Evolutionary conservation across 2,329 filamentous ascomycete species (phyloP), one percentile per base, ranked within the genome.

Genomic region (Trichoderma endophyticum): DNA sequence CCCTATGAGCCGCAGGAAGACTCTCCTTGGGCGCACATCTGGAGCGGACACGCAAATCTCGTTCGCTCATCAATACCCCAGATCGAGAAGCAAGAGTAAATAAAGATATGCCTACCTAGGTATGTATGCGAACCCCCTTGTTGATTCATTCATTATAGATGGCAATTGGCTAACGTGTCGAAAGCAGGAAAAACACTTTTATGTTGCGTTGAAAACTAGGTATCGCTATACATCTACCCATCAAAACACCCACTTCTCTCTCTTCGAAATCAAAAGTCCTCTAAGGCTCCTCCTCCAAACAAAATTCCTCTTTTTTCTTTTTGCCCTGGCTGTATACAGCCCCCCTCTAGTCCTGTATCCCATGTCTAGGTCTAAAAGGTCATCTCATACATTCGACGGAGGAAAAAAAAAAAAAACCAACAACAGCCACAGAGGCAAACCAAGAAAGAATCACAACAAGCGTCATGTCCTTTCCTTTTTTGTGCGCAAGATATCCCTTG

Each of bases 1-100:
- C 75, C 75, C 3, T 78, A 74, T 66, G 71, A 76, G 36, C 73
- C 75, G 8, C 28, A 24, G 11, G 28, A 32, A 11, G 59, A 57
- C 1, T 66, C 61, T 9, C 62, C 71, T n/a, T 75, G 75, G 57
- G 67, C 70, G 39, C 73, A 73, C 7, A 34, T 65, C 43, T 79
- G 77, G 77, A 70, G 76, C 30, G 71, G 73, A 48, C 51, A 71
- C 32, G 4, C 43, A 7, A 54, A 32, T 36, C 57, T 70, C 28
- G 24, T 61, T 14, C 61, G n/a, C 4, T 36, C 57, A 8, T 32
- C 57, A 8, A 28, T 26, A 36, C n/a, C 21, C 6, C 56, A 28
- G 30, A 56, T 60, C 54, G 59, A 54, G 18, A 70, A 34, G 28
- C 24, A 48, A 59, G 65, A 43, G 56, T 60, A 51, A 9, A 57